These are phyloP conservation scores for Rhizophora apiculata DNA, from an alignment of 345 rosid genomes.

Conservation along the genomic window DNA sequence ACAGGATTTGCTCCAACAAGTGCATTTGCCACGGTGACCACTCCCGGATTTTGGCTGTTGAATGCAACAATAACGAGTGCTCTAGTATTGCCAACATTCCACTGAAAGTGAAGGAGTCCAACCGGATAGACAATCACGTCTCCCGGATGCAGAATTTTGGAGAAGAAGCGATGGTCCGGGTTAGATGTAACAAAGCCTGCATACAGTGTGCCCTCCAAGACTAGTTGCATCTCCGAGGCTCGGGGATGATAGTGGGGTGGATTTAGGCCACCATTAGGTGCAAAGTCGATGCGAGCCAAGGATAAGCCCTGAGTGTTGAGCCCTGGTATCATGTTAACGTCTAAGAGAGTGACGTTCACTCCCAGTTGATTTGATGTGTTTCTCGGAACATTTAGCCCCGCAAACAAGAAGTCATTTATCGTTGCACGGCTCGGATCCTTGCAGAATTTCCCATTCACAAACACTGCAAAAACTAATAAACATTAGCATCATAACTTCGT, in stretches of 20 bases:
- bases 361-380: constrained; percentile 6
- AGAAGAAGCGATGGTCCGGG: constrained; percentile 11
- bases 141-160: constrained; percentile 12
- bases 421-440: neutral
- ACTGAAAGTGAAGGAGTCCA: constrained; percentile 22
- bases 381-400: constrained; percentile 9
- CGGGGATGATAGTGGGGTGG: no score
- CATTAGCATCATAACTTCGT: neutral
- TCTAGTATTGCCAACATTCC: constrained; percentile 12
- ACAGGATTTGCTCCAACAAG: constrained; percentile 3
- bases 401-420: constrained; percentile 4
- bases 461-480: constrained; percentile 1
- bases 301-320: constrained; percentile 13
- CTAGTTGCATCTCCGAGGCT: no score
- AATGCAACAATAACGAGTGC: constrained; percentile 8
- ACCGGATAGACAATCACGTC: constrained; percentile 15
- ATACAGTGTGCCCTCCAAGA: no score
- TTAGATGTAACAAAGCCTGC: no score
- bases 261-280: neutral
- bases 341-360: constrained; percentile 6
- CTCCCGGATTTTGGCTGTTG: constrained; percentile 20
- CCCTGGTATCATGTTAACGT: constrained; percentile 5
- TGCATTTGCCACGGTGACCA: constrained; percentile 13
- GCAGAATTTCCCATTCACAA: constrained; percentile 18
- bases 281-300: constrained; percentile 14